Percentiles rank a stretch among this genome's conserved stretches.
Evolutionary conservation across 768 basidiomycete species (phyloP).

Genomic region (Scleroderma citrinum): DNA sequence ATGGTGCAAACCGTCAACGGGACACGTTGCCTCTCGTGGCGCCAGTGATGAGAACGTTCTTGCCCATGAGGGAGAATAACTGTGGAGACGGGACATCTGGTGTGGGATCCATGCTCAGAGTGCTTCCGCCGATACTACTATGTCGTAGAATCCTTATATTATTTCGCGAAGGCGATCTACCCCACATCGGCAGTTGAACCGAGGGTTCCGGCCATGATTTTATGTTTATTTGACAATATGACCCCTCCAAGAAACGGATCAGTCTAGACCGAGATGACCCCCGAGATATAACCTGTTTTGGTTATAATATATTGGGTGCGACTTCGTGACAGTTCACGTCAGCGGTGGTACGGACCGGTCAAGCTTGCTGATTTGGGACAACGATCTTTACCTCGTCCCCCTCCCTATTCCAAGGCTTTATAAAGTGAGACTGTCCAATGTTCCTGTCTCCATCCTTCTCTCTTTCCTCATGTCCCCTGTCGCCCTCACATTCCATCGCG

Average conservation of each 20-base stretch:
- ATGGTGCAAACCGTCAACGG: constrained; percentile 7
- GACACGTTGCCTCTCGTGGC: constrained; percentile 60
- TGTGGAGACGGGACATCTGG: constrained; percentile 43
- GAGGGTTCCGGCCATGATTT: constrained; percentile 13
- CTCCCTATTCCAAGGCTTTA: constrained; percentile 24
- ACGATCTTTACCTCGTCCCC: constrained; percentile 14
- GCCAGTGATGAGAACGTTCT: constrained; percentile 75
- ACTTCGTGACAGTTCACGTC: constrained; percentile 19
- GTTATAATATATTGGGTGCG: constrained; percentile 8
- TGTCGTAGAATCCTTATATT: constrained; percentile 6
- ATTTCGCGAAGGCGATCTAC: constrained; percentile 14
- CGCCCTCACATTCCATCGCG: constrained; percentile 51
- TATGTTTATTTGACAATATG: constrained; percentile 1
- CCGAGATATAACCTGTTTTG: constrained; percentile 1
- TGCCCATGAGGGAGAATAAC: constrained; percentile 63
- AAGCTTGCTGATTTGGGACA: constrained; percentile 17
- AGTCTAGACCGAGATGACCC: constrained; percentile 1
- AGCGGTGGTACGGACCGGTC: constrained; percentile 30
- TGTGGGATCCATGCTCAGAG: constrained; percentile 44
- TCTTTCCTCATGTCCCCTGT: constrained; percentile 36
- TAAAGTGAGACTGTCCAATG: constrained; percentile 25
- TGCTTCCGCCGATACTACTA: constrained; percentile 22
- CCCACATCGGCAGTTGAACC: constrained; percentile 26
- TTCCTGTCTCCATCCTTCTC: constrained; percentile 18
- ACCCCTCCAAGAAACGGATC: neutral